Evolutionary conservation across 140 eudicot species (phyloP).

Genomic region (Erigeron philadelphicus): DNA sequence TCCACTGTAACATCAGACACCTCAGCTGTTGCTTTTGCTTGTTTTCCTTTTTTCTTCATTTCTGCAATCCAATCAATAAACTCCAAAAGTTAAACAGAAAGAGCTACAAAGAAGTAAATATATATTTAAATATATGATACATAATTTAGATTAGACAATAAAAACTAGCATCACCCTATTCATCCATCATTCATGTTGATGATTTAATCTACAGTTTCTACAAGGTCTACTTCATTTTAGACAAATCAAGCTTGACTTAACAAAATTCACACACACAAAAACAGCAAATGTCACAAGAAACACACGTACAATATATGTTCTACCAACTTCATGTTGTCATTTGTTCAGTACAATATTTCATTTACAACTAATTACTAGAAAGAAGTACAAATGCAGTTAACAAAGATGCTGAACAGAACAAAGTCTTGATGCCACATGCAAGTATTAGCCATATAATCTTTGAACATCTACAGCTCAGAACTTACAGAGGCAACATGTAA

Average conservation of each 20-base stretch:
- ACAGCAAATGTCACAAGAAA: neutral
- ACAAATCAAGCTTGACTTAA: neutral
- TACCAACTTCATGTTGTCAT: neutral
- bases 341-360: neutral
- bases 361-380: neutral
- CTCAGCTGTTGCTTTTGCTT: conserved; percentile 21
- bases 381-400: neutral
- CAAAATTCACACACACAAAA: neutral
- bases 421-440: neutral
- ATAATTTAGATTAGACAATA: neutral
- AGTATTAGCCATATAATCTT: neutral
- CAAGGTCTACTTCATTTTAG: neutral
- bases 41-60: conserved; percentile 3
- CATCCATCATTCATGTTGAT: neutral
- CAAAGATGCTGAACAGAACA: neutral
- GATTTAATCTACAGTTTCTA: neutral
- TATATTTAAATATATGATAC: neutral
- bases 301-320: neutral
- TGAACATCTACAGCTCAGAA: neutral
- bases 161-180: neutral
- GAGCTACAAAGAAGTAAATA: neutral
- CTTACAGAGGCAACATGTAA: neutral
- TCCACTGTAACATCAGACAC: conserved; percentile 28
- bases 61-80: neutral
- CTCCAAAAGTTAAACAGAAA: neutral